Base-by-base conservation (phyloP, 306 rosid genomes). In the Calophaca sinica region DNA sequence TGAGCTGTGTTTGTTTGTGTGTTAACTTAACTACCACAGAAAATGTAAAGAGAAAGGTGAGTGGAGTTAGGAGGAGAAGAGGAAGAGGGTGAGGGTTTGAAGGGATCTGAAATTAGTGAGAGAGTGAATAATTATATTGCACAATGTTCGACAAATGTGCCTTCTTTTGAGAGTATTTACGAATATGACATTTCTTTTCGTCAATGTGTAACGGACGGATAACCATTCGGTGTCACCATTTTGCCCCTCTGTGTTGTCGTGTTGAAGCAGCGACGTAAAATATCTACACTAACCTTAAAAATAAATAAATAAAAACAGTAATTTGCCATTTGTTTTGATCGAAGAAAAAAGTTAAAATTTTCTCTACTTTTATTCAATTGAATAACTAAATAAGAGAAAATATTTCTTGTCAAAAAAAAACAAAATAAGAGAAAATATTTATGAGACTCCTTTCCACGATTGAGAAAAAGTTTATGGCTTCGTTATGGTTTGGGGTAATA, bases 61-160 rank as follows among this genome's bases (percentile, higher is more conserved):
- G 46, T 32, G 2, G 72, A 29, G 3, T 2, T 0, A n/a, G 36
- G 32, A 61, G 7, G 6, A 2, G 12, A 31, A 58, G 75, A 72
- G 36, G 85, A 63, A 51, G 62, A 14, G 1, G 32, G 14, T 1
- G 44, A 26, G 29, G 46, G 20, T 55, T 69, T 52, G 58, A 39
- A 81, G 85, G 72, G 84, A 81, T 79, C 86, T 77, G 80, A 68
- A 58, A 79, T 15, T 61, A 5, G 38, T 67, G 15, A 73, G 63
- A 48, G 77, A 67, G 86, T 68, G 72, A 20, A 20, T 20, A 39
- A 2, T 70, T 78, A 67, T 85, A 45, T 54, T 57, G 33, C 62
- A 15, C 12, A 9, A 15, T 8, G 29, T 9, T 70, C 0, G 52
- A 35, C 1, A 62, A 49, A 0, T 46, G 65, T 52, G 58, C 50